These are phyloP conservation scores for Pinus tabuliformis DNA, from an alignment of 75 land plant genomes.

Conservation along the genomic window DNA sequence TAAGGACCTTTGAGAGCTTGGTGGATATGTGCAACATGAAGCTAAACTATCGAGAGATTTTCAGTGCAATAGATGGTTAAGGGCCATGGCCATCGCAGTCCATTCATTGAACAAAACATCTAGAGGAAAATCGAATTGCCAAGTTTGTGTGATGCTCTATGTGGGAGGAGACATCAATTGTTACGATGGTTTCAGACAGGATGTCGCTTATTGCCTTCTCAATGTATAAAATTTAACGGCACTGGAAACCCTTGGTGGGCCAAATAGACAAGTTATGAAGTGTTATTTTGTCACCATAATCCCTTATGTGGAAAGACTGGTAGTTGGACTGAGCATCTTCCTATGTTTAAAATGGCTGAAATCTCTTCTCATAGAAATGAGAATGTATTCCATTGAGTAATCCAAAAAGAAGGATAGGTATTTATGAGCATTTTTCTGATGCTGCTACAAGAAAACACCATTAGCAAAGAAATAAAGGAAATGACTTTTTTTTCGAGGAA, in stretches of 20 bases:
- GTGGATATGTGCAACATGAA: neutral
- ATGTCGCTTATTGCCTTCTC: neutral
- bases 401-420: no score
- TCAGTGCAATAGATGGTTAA: neutral
- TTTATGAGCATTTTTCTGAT: no score
- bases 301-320: neutral
- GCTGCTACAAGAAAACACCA: no score
- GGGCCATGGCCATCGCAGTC: neutral
- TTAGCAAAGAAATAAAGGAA: no score
- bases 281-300: neutral
- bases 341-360: neutral
- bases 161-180: slow-evolving; percentile 1
- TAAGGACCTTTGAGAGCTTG: neutral
- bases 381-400: no score
- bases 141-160: neutral
- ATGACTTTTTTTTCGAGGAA: no score
- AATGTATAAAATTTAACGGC: neutral
- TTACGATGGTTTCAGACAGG: neutral
- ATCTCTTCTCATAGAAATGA: neutral
- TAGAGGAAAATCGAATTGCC: neutral
- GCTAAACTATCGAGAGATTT: neutral
- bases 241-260: neutral
- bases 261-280: neutral
- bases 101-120: neutral
- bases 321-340: neutral